These are phyloP conservation scores for Mangifera indica DNA, from an alignment of 345 rosid genomes.

Conservation along the genomic window DNA sequence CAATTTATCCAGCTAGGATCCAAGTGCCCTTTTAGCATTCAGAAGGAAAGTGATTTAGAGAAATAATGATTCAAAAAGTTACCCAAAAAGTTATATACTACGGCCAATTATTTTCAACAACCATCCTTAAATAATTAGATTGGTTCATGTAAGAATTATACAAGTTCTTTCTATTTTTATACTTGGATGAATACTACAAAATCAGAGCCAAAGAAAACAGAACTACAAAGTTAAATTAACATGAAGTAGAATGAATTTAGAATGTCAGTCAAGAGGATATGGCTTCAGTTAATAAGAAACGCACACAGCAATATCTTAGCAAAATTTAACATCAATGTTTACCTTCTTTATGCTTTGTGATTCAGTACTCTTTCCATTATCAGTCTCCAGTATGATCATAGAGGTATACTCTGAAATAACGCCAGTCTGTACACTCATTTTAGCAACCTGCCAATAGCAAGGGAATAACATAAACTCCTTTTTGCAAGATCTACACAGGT, in stretches of 20 bases:
- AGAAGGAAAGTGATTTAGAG: no score
- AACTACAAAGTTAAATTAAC: no score
- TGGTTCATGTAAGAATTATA: background rate
- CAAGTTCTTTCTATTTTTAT: background rate
- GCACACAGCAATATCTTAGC: background rate
- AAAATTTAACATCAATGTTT: conserved; percentile 5
- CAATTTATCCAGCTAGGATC: background rate
- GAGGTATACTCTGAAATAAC: conserved; percentile 69
- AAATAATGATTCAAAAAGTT: no score
- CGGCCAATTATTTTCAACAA: no score
- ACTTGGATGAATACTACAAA: background rate
- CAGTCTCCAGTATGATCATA: conserved; percentile 55
- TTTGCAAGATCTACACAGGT: background rate
- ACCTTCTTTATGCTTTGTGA: conserved; percentile 42
- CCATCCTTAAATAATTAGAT: background rate
- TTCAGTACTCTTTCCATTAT: conserved; percentile 38
- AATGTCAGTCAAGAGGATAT: background rate
- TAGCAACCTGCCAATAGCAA: conserved; percentile 47
- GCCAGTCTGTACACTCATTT: conserved; percentile 60
- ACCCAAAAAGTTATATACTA: no score
- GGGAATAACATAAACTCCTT: background rate
- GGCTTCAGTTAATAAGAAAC: no score
- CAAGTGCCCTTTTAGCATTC: background rate
- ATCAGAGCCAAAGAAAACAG: background rate
- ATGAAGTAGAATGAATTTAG: background rate